Evolutionary conservation across 345 rosid species (phyloP), one percentile per base, ranked within the genome.

Genomic region (Eucalyptus fibrosa): DNA sequence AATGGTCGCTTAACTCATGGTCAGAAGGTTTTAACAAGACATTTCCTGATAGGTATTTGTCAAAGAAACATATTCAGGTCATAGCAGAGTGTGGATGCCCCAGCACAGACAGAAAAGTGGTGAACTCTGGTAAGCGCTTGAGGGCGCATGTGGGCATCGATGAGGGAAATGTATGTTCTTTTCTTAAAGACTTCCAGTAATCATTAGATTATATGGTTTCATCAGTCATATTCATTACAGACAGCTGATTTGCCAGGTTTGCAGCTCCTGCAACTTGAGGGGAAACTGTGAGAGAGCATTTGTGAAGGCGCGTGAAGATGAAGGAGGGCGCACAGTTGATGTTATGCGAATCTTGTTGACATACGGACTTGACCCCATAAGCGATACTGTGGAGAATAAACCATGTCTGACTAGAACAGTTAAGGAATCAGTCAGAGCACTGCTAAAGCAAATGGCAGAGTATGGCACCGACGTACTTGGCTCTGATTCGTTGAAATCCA

Each of bases 281-380:
- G 99, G 98, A 88, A 93, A 94, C 90, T 97, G 98, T 92, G 98
- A 95, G 87, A 94, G 99, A 90, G 99, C 98, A 30, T 97, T 94
- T 89, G 95, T 93, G 56, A 93, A 94, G 90, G 96, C 95, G 62
- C 93, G 89, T 34, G 96, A 94, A 88, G 94, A 94, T 81, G 96
- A 97, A 93, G 95, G 94, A 88, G 97, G 93, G 62, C 93, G 95
- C 88, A 96, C 97, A 40, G 94, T 95, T 65, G 99, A 97, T 95
- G 96, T 97, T 89, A 97, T 97, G 95, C 98, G 98, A 7, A 86
- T 97, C 92, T 90, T 97, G 56, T 90, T 97, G 51, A 95, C 98
- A 7, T 93, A 95, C 13, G 97, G 97, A 82, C 94, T 97, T 85
- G 95, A 95, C 94, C 92, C 90, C 59, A 45, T 95, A 86, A 90